These are phyloP conservation scores for Fermentozyma sake DNA, from an alignment of 1,139 yeast genomes.

Conservation along the genomic window DNA sequence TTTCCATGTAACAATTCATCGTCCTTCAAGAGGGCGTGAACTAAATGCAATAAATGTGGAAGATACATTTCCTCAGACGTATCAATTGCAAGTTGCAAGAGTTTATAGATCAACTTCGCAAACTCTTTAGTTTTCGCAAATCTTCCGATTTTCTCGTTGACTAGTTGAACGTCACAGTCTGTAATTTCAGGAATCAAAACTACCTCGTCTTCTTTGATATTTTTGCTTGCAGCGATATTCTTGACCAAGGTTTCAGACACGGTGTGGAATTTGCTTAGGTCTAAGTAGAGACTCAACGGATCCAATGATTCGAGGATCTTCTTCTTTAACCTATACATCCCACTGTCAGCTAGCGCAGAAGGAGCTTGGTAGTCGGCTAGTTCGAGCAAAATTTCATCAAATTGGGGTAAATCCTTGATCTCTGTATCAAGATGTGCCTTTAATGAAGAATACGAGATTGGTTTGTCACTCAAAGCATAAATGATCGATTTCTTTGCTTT, in stretches of 20 bases:
- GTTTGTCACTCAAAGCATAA: slow-evolving; percentile 48
- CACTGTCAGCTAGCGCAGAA: slow-evolving; percentile 35
- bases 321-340: slow-evolving; percentile 43
- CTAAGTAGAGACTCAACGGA: slow-evolving; percentile 34
- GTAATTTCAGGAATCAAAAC: slow-evolving; percentile 32
- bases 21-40: slow-evolving; percentile 62
- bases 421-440: slow-evolving; percentile 33
- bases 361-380: slow-evolving; percentile 43
- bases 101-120: slow-evolving; percentile 54
- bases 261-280: slow-evolving; percentile 30
- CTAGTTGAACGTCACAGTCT: slow-evolving; percentile 32
- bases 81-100: slow-evolving; percentile 49
- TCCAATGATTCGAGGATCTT: slow-evolving; percentile 31
- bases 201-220: slow-evolving; percentile 37
- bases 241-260: slow-evolving; percentile 29
- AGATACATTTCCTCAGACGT: slow-evolving; percentile 50
- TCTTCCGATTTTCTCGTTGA: slow-evolving; percentile 36
- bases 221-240: slow-evolving; percentile 21
- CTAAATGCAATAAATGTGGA: slow-evolving; percentile 57
- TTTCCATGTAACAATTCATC: slow-evolving; percentile 42
- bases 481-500: slow-evolving; percentile 35
- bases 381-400: slow-evolving; percentile 33
- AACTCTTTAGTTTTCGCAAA: slow-evolving; percentile 51
- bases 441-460: slow-evolving; percentile 51
- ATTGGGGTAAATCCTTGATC: slow-evolving; percentile 28